These are phyloP conservation scores for Fusarium beomiforme DNA, from an alignment of 2,329 filamentous ascomycete species.

Conservation along the genomic window DNA sequence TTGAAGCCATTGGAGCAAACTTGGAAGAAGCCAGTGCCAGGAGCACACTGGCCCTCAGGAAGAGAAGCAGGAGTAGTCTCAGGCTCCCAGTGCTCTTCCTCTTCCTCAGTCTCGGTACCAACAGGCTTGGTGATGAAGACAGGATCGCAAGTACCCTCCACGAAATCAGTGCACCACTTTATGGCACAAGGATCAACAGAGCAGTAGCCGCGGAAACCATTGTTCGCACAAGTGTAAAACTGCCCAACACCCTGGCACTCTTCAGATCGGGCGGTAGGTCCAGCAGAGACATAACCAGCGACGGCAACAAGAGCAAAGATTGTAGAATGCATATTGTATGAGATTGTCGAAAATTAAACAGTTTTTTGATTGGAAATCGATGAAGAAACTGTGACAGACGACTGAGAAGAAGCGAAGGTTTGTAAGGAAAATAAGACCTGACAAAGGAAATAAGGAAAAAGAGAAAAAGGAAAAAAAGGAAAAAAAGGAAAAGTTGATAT, in stretches of 20 bases:
- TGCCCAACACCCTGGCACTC: slow-evolving; percentile 24
- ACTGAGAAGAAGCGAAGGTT: slow-evolving; percentile 31
- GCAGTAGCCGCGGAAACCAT: slow-evolving; percentile 28
- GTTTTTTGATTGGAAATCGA: slow-evolving; percentile 11
- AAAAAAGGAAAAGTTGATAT: background rate
- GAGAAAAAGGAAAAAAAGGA: background rate
- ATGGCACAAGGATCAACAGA: slow-evolving; percentile 15
- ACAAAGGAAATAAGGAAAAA: slow-evolving; percentile 34
- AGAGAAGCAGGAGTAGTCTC: background rate
- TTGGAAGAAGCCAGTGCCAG: slow-evolving; percentile 12
- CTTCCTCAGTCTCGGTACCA: background rate
- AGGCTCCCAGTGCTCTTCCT: background rate
- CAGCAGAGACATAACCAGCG: slow-evolving; percentile 11
- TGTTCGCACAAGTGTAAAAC: slow-evolving; percentile 22
- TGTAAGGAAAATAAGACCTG: slow-evolving; percentile 31
- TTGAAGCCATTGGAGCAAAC: slow-evolving; percentile 2
- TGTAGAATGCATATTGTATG: slow-evolving; percentile 31
- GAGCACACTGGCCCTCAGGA: slow-evolving; percentile 1
- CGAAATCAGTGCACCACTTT: slow-evolving; percentile 26
- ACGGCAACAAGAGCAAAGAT: slow-evolving; percentile 26
- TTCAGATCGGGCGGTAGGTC: slow-evolving; percentile 4
- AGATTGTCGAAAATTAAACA: background rate
- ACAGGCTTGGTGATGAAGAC: slow-evolving; percentile 6
- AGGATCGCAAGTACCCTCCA: slow-evolving; percentile 18
- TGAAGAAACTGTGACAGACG: slow-evolving; percentile 7